A percentile compares a stretch with the other conserved stretches of the same genome.
Conservation (phyloP, 1,284 basidiomycete species). For the Mycena sp. region DNA sequence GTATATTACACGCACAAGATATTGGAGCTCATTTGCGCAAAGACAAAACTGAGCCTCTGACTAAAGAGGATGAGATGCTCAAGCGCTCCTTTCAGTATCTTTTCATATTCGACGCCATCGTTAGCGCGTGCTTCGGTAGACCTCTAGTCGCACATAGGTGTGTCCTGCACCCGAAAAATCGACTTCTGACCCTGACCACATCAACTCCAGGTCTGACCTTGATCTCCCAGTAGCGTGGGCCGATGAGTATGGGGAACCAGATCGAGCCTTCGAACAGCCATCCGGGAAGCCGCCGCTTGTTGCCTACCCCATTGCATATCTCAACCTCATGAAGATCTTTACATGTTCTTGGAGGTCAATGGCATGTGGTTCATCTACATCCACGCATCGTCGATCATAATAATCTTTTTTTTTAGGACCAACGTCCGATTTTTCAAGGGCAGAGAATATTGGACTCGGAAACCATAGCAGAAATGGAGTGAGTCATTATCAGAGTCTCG, state of each 20-base stretch:
- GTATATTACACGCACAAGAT: constrained; percentile 37
- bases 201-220: neutral
- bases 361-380: neutral
- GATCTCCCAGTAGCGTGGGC: constrained; percentile 5
- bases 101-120: constrained; percentile 7
- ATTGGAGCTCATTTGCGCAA: constrained; percentile 52
- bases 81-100: constrained; percentile 60
- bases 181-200: too few relatives aligned
- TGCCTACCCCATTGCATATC: constrained; percentile 58
- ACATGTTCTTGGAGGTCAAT: constrained; percentile 35
- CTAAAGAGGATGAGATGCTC: constrained; percentile 60
- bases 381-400: neutral
- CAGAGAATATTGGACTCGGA: neutral
- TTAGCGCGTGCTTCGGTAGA: constrained; percentile 23
- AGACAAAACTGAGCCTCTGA: neutral
- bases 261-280: constrained; percentile 18
- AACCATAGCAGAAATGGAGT: constrained; percentile 20
- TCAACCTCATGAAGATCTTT: constrained; percentile 66
- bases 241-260: constrained; percentile 26
- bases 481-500: neutral
- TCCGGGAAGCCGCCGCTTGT: constrained; percentile 36
- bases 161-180: too few relatives aligned
- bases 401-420: neutral
- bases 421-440: neutral
- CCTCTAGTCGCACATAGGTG: constrained; percentile 9